phyloP scores from a whole-genome alignment of 1,139 yeast genomes.

The Candida frijolesensis region DNA sequence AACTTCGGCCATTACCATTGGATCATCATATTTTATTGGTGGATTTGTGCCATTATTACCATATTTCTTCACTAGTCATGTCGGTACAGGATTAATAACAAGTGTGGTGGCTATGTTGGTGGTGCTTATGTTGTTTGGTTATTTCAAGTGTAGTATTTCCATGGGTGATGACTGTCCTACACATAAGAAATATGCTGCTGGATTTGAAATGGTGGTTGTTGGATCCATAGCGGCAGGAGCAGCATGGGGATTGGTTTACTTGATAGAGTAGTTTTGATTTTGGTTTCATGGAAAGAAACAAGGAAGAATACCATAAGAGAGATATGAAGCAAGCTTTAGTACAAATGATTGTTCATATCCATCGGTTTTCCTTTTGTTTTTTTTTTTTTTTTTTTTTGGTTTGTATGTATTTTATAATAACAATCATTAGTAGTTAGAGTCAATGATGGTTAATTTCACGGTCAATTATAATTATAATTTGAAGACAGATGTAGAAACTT shows the following conservation, averaged over 20 bases:
- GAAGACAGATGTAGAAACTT: too few species aligned
- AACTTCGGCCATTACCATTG: slow-evolving; percentile 77
- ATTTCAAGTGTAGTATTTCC: slow-evolving; percentile 78
- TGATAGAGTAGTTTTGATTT: slow-evolving; percentile 49
- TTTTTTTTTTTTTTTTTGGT: background rate
- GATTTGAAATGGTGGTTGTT: slow-evolving; percentile 86
- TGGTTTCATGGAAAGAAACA: background rate
- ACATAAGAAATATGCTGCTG: slow-evolving; percentile 68
- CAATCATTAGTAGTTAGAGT: background rate
- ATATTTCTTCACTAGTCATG: slow-evolving; percentile 73
- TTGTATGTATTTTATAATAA: background rate
- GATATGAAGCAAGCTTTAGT: background rate
- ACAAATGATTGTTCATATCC: background rate
- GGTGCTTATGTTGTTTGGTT: slow-evolving; percentile 87
- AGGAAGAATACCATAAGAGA: background rate
- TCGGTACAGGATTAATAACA: slow-evolving; percentile 71
- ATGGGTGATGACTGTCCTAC: slow-evolving; percentile 76
- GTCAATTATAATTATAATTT: too few species aligned
- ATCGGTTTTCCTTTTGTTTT: background rate
- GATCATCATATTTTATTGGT: slow-evolving; percentile 72
- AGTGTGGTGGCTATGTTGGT: slow-evolving; percentile 82
- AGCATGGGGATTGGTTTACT: slow-evolving; percentile 89
- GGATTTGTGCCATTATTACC: slow-evolving; percentile 83
- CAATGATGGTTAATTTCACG: background rate
- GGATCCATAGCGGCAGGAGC: slow-evolving; percentile 97